Conservation (phyloP, 352 stramenopile species). For the Globisporangium splendens region DNA sequence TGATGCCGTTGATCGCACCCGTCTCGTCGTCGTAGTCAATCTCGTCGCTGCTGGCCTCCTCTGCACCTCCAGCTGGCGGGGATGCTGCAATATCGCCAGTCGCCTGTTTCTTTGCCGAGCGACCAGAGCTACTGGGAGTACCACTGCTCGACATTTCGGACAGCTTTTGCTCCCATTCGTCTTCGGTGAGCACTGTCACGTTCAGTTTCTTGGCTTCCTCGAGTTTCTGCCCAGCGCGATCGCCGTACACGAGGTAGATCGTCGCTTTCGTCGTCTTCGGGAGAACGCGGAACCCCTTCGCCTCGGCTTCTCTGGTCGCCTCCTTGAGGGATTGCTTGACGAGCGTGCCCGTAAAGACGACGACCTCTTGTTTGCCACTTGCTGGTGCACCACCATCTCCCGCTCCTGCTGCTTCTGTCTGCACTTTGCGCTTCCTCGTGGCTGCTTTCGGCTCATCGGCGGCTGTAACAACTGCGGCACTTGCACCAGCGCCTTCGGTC, state of each 20-base stretch:
- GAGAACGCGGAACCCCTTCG: slow-evolving; percentile 24
- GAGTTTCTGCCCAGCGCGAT: slow-evolving; percentile 26
- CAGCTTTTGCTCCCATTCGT: slow-evolving; percentile 31
- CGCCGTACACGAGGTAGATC: slow-evolving; percentile 29
- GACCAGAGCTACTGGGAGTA: not conserved
- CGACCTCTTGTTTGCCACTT: slow-evolving; percentile 4
- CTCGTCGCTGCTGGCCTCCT: slow-evolving; percentile 6
- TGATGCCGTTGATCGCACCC: slow-evolving; percentile 36
- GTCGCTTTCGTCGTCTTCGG: slow-evolving; percentile 26
- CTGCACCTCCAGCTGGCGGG: not conserved
- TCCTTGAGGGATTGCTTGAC: slow-evolving; percentile 27
- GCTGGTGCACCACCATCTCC: not conserved
- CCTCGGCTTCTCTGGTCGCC: slow-evolving; percentile 19
- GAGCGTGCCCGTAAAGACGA: slow-evolving; percentile 30
- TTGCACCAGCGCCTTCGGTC: slow-evolving; percentile 1
- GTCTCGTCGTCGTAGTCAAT: slow-evolving; percentile 39
- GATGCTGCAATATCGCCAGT: not conserved
- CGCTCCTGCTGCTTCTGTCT: not conserved
- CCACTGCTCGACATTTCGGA: not conserved
- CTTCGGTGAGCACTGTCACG: slow-evolving; percentile 23
- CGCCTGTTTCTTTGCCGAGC: slow-evolving; percentile 15
- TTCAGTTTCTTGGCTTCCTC: slow-evolving; percentile 26
- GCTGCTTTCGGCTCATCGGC: not conserved
- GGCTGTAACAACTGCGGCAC: not conserved
- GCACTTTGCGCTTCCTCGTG: slow-evolving; percentile 18